These are phyloP conservation scores for Plectranthus barbatus DNA, from an alignment of 257 asterid genomes.

Conservation along the genomic window DNA sequence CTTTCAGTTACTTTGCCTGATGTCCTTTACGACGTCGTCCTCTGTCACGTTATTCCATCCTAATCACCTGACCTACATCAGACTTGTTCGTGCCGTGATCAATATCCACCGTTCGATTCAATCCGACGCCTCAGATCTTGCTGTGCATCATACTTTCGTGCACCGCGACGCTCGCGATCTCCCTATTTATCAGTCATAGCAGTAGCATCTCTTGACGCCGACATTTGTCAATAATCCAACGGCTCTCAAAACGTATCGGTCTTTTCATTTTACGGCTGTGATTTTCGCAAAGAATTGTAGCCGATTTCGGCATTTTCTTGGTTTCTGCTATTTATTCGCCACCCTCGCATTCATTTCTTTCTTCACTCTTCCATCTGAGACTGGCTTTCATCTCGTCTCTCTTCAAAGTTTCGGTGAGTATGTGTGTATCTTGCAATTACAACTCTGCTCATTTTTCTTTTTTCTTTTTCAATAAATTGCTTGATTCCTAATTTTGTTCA, in stretches of 20 bases:
- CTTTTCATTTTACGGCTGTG: constrained; percentile 20
- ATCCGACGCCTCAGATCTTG: constrained; percentile 24
- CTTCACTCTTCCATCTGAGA: neutral
- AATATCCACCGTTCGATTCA: constrained; percentile 21
- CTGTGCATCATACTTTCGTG: constrained; percentile 9
- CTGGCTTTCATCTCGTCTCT: neutral
- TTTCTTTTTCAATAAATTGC: neutral
- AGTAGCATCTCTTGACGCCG: constrained; percentile 35
- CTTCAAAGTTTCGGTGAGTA: constrained; percentile 28
- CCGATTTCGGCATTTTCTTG: constrained; percentile 12
- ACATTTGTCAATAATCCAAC: constrained; percentile 17
- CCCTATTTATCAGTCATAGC: neutral
- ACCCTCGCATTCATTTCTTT: neutral
- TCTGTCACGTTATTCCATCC: constrained; percentile 30
- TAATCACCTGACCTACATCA: constrained; percentile 17
- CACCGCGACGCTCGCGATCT: constrained; percentile 16
- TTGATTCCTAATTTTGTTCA: neutral
- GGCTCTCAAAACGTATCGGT: neutral
- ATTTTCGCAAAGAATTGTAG: neutral
- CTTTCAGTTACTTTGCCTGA: constrained; percentile 14
- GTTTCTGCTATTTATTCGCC: constrained; percentile 27
- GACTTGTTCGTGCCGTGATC: neutral
- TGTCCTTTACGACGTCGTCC: constrained; percentile 22
- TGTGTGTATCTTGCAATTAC: neutral
- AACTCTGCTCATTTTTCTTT: neutral